Percentiles rank a stretch among this genome's conserved stretches.
phyloP scores from a whole-genome alignment of 176 grass and related monocot genomes.

The Puccinellia tenuiflora region DNA sequence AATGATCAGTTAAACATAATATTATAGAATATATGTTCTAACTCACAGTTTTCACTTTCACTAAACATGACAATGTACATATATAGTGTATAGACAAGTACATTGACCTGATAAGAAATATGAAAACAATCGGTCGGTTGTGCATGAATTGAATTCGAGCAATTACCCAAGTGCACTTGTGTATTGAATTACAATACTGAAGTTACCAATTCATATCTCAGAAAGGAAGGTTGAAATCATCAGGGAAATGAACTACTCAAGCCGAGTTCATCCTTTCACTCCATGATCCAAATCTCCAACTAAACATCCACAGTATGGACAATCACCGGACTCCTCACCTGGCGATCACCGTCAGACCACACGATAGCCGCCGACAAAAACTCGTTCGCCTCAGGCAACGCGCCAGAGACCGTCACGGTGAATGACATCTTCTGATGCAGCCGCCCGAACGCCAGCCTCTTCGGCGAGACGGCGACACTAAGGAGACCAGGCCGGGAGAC shows the following conservation, averaged over 20 bases:
- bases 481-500: not conserved
- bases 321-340: constrained; percentile 19
- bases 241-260: not conserved
- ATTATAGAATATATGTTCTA: not conserved
- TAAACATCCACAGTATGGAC: constrained; percentile 13
- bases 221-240: not conserved
- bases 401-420: constrained; percentile 13
- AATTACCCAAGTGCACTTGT: not conserved
- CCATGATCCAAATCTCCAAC: not conserved
- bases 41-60: not conserved
- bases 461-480: constrained; percentile 2
- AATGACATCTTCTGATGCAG: not conserved
- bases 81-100: not conserved
- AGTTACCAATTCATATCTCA: not conserved
- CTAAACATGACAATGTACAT: not conserved
- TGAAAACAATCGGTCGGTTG: not conserved
- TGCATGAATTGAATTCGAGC: not conserved
- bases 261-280: not conserved
- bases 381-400: not conserved
- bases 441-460: not conserved
- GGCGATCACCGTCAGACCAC: constrained; percentile 23
- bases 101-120: not conserved
- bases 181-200: not conserved
- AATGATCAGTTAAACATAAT: not conserved
- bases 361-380: constrained; percentile 20